Evolutionary conservation across 371 early-diverging fungal genomes (phyloP).

Genomic region (Saksenaea oblongispora): DNA sequence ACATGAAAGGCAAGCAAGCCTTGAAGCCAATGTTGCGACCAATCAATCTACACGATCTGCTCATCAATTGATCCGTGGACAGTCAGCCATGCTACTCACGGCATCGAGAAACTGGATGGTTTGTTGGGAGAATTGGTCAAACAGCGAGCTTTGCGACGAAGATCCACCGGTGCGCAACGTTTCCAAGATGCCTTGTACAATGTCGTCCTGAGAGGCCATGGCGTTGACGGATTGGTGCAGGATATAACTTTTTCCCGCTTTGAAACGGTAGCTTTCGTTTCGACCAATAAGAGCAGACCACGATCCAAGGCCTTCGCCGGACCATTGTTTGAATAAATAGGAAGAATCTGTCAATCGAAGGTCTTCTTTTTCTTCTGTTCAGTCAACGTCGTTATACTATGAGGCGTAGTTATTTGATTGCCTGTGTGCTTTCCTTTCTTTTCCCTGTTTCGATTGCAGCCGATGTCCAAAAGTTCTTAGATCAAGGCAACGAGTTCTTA

Average conservation of each 20-base stretch:
- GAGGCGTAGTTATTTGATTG: slow-evolving; percentile 24
- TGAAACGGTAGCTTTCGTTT: background rate
- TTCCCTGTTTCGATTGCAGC: slow-evolving; percentile 26
- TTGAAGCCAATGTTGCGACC: slow-evolving; percentile 49
- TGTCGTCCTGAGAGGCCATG: slow-evolving; percentile 2
- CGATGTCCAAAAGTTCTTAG: slow-evolving; percentile 58
- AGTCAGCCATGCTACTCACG: slow-evolving; percentile 12
- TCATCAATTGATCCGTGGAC: background rate
- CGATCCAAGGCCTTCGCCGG: background rate
- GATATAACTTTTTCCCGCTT: background rate
- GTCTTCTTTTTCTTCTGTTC: background rate
- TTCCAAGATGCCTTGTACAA: slow-evolving; percentile 2
- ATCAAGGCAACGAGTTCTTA: slow-evolving; percentile 65
- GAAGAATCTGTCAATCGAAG: background rate
- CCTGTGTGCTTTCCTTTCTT: slow-evolving; percentile 33
- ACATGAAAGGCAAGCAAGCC: slow-evolving; percentile 39
- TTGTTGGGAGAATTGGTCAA: slow-evolving; percentile 15
- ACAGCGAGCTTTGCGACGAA: background rate
- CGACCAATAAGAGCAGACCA: background rate
- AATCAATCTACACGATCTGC: slow-evolving; percentile 35
- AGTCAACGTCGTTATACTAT: background rate
- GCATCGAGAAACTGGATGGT: slow-evolving; percentile 26
- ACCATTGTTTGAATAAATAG: background rate
- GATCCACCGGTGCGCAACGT: background rate
- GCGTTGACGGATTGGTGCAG: background rate